Evolutionary conservation across 2,329 filamentous ascomycete species (phyloP).

Genomic region (Periconia macrospinosa): DNA sequence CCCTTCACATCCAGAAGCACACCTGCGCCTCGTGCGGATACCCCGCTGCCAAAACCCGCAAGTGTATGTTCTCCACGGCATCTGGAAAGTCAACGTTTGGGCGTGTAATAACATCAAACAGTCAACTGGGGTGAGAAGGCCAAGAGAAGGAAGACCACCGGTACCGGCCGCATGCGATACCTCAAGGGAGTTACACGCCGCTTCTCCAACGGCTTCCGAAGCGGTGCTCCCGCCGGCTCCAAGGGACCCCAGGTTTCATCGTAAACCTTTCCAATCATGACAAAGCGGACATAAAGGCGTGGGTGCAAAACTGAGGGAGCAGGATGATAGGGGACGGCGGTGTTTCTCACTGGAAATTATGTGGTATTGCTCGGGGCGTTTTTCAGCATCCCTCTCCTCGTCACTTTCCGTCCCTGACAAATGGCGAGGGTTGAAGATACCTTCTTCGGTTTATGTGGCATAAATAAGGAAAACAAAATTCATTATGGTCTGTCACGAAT

Average conservation of each 20-base stretch:
- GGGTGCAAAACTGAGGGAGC: conserved; percentile 22
- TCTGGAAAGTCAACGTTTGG: conserved; percentile 4
- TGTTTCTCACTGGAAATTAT: conserved; percentile 30
- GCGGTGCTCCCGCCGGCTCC: conserved; percentile 81
- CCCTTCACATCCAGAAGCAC: conserved; percentile 99
- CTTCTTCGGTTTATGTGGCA: conserved; percentile 38
- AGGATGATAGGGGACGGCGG: conserved; percentile 28
- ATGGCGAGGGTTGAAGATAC: conserved; percentile 31
- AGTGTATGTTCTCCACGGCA: conserved; percentile 75
- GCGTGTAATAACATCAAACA: conserved; percentile 48
- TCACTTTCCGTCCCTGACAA: conserved; percentile 30
- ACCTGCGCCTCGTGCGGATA: conserved; percentile 96
- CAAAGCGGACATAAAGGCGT: conserved; percentile 20
- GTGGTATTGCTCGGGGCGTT: conserved; percentile 43
- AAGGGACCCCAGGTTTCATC: conserved; percentile 59
- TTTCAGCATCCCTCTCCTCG: conserved; percentile 30
- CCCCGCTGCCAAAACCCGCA: conserved; percentile 93
- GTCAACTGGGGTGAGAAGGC: conserved; percentile 99
- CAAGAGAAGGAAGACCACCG: conserved; percentile 99
- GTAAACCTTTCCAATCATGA: conserved; percentile 23
- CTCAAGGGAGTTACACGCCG: conserved; percentile 88
- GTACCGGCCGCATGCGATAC: conserved; percentile 93
- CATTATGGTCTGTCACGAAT: conserved; percentile 45
- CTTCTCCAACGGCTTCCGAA: conserved; percentile 98
- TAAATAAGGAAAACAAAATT: conserved; percentile 38